These are phyloP conservation scores for Pelargonium citronellum DNA, from an alignment of 441 rosid species.

Conservation along the genomic window DNA sequence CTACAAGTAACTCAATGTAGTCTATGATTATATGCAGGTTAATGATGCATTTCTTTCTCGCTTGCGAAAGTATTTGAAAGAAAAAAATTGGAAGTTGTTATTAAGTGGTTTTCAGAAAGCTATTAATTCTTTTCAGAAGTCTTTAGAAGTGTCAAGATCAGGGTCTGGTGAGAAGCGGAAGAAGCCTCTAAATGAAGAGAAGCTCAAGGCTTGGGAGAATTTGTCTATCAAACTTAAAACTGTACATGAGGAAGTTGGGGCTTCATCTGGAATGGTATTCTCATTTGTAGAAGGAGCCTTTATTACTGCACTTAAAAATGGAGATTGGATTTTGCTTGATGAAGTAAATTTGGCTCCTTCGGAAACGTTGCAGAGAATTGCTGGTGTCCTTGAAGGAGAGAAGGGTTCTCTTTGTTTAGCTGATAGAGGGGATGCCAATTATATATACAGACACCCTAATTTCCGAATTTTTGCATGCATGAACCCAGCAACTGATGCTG, in stretches of 20 bases:
- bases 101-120: conserved; percentile 46
- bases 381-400: conserved; percentile 94
- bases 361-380: conserved; percentile 84
- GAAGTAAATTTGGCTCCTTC: conserved; percentile 97
- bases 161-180: conserved; percentile 64
- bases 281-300: conserved; percentile 96
- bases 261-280: conserved; percentile 78
- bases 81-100: conserved; percentile 59
- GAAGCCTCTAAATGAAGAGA: conserved; percentile 42
- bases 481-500: conserved; percentile 99
- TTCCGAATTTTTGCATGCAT: conserved; percentile 93
- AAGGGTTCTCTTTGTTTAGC: conserved; percentile 88
- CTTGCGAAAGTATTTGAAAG: conserved; percentile 40
- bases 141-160: conserved; percentile 28
- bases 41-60: conserved; percentile 34
- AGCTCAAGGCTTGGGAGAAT: conserved; percentile 45
- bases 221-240: conserved; percentile 52
- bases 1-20: conserved; percentile 23
- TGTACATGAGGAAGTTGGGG: conserved; percentile 43
- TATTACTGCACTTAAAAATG: conserved; percentile 80
- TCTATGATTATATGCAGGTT: conserved; percentile 42
- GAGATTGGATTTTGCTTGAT: conserved; percentile 95
- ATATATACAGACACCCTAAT: conserved; percentile 63
- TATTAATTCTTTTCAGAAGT: conserved; percentile 30
- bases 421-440: conserved; percentile 84